Percentiles rank a stretch among this genome's conserved stretches.
Conservation (phyloP, 2,329 filamentous ascomycete genomes). For the Cryphonectria carpinicola region DNA sequence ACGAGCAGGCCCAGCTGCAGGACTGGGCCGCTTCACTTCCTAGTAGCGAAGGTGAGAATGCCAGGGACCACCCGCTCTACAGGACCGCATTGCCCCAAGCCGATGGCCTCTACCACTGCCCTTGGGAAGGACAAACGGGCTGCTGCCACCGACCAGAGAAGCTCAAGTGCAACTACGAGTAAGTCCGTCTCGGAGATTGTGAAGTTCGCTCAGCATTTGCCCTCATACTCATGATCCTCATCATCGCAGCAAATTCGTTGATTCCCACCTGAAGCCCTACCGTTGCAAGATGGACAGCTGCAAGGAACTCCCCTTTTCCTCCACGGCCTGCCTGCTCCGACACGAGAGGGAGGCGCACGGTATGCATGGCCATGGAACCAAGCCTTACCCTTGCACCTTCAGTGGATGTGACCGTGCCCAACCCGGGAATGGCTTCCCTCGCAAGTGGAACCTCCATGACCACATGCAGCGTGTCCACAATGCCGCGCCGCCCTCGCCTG, state of each 20-base stretch:
- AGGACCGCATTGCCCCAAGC: slow-evolving; percentile 64
- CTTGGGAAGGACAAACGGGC: slow-evolving; percentile 70
- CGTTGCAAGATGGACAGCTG: slow-evolving; percentile 87
- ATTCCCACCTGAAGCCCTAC: slow-evolving; percentile 96
- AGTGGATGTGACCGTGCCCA: slow-evolving; percentile 83
- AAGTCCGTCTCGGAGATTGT: slow-evolving; percentile 49
- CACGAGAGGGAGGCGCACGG: slow-evolving; percentile 96
- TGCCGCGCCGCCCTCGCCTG: slow-evolving; percentile 37
- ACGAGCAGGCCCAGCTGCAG: slow-evolving; percentile 45
- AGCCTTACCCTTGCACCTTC: slow-evolving; percentile 88
- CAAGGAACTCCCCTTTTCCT: slow-evolving; percentile 87
- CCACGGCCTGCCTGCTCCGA: slow-evolving; percentile 89
- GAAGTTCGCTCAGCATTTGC: neutral
- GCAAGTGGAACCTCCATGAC: slow-evolving; percentile 93
- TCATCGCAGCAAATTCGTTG: slow-evolving; percentile 81
- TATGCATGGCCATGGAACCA: slow-evolving; percentile 91
- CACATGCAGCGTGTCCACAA: slow-evolving; percentile 97
- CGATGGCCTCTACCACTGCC: slow-evolving; percentile 93
- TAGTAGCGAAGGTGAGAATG: slow-evolving; percentile 59
- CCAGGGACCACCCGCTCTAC: slow-evolving; percentile 71
- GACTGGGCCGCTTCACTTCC: slow-evolving; percentile 51
- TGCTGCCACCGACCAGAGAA: slow-evolving; percentile 94
- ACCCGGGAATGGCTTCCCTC: slow-evolving; percentile 85
- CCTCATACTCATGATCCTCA: slow-evolving; percentile 27
- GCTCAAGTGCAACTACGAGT: slow-evolving; percentile 99